A percentile compares a stretch with the other conserved stretches of the same genome.
Conservation (phyloP, 2,329 filamentous ascomycete species). For the Fonsecaea monophora region DNA sequence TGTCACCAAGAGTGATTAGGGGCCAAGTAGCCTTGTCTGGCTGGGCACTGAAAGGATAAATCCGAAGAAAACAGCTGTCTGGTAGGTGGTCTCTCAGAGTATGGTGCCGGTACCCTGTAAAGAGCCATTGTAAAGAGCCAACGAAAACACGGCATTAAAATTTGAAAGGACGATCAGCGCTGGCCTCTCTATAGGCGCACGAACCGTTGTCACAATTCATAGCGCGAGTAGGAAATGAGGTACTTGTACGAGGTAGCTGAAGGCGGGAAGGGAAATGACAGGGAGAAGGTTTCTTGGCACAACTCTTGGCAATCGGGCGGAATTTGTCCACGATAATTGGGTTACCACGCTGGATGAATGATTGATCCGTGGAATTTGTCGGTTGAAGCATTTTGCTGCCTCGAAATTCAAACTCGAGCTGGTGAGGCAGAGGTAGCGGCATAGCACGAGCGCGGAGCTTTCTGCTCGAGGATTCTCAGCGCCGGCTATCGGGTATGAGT, state of each 20-base stretch:
- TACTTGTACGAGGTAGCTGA: background rate
- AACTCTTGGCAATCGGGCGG: constrained; percentile 19
- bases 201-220: background rate
- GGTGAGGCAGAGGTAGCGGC: too few species aligned
- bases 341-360: too few species aligned
- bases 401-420: too few species aligned
- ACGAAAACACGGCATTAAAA: background rate
- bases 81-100: background rate
- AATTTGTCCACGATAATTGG: constrained; percentile 4
- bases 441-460: background rate
- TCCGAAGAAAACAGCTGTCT: constrained; percentile 5
- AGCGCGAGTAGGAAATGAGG: background rate
- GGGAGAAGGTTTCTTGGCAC: constrained; percentile 16
- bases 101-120: background rate
- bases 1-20: background rate
- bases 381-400: too few species aligned
- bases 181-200: background rate
- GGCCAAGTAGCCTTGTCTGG: background rate
- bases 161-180: constrained; percentile 1
- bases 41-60: background rate
- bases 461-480: background rate
- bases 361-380: too few species aligned
- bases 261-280: background rate
- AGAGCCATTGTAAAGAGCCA: background rate
- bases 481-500: background rate